These are phyloP conservation scores for Globisporangium uncinulatum DNA, from an alignment of 352 stramenopile species.

Conservation along the genomic window DNA sequence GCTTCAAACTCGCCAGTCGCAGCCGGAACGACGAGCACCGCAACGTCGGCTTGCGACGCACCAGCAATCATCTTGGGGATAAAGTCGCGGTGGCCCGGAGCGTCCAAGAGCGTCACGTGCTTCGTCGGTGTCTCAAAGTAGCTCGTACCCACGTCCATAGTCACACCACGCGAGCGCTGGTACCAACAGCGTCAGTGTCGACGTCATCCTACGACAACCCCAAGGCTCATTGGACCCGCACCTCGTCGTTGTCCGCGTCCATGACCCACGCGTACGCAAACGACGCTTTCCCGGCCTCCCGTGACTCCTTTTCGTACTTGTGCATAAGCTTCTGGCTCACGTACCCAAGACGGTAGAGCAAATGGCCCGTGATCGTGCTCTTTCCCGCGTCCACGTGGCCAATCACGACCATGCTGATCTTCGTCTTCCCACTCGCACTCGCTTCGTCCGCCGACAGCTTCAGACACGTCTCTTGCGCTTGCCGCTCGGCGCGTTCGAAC, in stretches of 20 bases:
- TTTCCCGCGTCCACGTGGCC: slow-evolving; percentile 98
- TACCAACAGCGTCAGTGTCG: not conserved
- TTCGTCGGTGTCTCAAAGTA: slow-evolving; percentile 87
- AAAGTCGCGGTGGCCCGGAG: slow-evolving; percentile 96
- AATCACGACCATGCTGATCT: slow-evolving; percentile 94
- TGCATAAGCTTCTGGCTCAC: slow-evolving; percentile 85
- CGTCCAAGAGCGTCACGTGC: slow-evolving; percentile 94
- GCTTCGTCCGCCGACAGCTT: slow-evolving; percentile 40
- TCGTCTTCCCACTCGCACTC: slow-evolving; percentile 45
- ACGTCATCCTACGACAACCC: too few species aligned
- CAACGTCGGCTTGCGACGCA: slow-evolving; percentile 88
- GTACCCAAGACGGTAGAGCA: slow-evolving; percentile 90
- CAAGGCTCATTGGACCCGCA: slow-evolving; percentile 5
- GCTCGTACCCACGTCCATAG: slow-evolving; percentile 96
- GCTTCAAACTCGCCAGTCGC: slow-evolving; percentile 94
- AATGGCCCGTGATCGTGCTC: slow-evolving; percentile 95
- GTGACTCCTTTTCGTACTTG: slow-evolving; percentile 90
- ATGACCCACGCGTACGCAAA: slow-evolving; percentile 96
- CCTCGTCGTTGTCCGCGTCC: slow-evolving; percentile 83
- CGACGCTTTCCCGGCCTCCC: slow-evolving; percentile 90
- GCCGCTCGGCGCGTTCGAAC: slow-evolving; percentile 64
- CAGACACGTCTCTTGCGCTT: slow-evolving; percentile 52
- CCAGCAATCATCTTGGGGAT: slow-evolving; percentile 98
- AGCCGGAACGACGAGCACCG: slow-evolving; percentile 93
- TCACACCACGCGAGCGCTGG: slow-evolving; percentile 94